Evolutionary conservation across 1,284 basidiomycete species (phyloP), one percentile per base, ranked within the genome.

Genomic region (Marasmius sp.): DNA sequence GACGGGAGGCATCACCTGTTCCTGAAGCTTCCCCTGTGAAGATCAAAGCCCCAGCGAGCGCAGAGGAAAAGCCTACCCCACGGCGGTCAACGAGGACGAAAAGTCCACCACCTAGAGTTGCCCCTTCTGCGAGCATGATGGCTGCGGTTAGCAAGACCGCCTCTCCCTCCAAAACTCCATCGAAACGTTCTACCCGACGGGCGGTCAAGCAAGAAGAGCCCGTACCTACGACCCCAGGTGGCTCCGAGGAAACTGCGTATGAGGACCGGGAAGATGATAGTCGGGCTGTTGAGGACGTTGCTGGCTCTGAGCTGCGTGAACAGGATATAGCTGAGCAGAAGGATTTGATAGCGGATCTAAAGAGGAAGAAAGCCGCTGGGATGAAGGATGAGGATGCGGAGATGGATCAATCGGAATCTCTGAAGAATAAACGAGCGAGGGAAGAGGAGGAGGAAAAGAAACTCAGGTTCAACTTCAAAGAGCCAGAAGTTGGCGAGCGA

Each of bases 241-340:
- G 81, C 2, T 84, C 85, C 1, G 88, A 89, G 41, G 81, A 88
- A 69, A 85, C 87, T 0, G 76, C 78, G 1, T 84, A 86, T 1
- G 87, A 87, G 18, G 87, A 88, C 51, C 33, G 52, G 37, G 52
- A 54, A 54, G 52, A 54, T 36, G 87, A 88, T 37, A 82, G 81
- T n/a, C 76, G 78, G 22, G 67, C 74, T 5, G 71, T 78, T 22
- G 79, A 79, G 62, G 83, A 85, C 53, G 80, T 88, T 2, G 82
- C 86, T 0, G 84, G 83, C 36, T 80, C 84, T n/a, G 83, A 86
- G 68, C 81, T 89, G 71, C 81, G 81, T 37, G 80, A 85, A 12
- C 78, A 86, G 68, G 91, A 93, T 71, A 78, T 93, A 41, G 79
- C 78, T 36, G 91, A 92, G 72, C 89, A 92, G 75, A 84, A 83